Base-by-base conservation (phyloP, 2,329 filamentous ascomycete genomes). In the Calonectria montana region DNA sequence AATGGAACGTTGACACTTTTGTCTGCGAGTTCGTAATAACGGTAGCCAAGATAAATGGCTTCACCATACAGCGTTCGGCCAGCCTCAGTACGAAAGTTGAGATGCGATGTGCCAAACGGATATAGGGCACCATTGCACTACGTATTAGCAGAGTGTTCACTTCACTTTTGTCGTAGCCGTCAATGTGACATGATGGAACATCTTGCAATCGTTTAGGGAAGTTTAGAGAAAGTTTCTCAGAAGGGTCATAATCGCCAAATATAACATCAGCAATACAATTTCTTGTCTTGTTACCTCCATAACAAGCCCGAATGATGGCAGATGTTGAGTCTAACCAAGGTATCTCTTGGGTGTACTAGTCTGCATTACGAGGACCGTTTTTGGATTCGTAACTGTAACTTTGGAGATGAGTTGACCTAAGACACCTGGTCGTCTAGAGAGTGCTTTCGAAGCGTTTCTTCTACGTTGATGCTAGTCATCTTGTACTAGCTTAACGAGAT, bases 71-170 rank as follows among this genome's bases (percentile, higher is more conserved):
- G 21, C 7, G 37, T 39, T 21, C 62, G 62, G 31, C 62, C 62
- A n/a, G 45, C 62, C 37, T 50, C 62, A n/a, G 62, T 41, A 21
- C 62, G 43, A 31, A 50, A 65, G 43, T 65, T 65, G 29, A 65
- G 45, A 12, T n/a, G n/a, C n/a, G n/a, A n/a, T n/a, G n/a, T n/a
- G n/a, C n/a, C n/a, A n/a, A n/a, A n/a, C n/a, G n/a, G n/a, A n/a
- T n/a, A n/a, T n/a, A n/a, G n/a, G n/a, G n/a, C n/a, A n/a, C n/a
- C n/a, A n/a, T n/a, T n/a, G n/a, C n/a, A n/a, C n/a, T n/a, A n/a
- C n/a, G n/a, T n/a, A n/a, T n/a, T n/a, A n/a, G n/a, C n/a, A n/a
- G n/a, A n/a, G n/a, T n/a, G n/a, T n/a, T n/a, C n/a, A n/a, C n/a
- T n/a, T n/a, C n/a, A n/a, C n/a, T n/a, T n/a, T n/a, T n/a, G n/a